Base-by-base conservation (phyloP, 164 flowering plant species). In the Liriodendron chinense region DNA sequence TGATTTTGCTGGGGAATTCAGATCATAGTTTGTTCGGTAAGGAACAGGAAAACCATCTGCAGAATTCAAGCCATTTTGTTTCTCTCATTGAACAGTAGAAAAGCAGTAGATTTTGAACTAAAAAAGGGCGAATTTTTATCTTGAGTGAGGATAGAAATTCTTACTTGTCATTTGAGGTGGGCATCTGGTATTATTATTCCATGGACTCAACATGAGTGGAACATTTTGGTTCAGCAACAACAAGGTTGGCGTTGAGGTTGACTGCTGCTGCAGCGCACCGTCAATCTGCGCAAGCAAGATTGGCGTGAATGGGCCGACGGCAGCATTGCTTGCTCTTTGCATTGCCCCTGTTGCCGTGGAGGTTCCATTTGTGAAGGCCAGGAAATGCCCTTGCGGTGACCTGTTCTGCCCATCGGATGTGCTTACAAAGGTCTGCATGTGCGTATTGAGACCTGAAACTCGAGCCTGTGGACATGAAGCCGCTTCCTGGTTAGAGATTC, bases 1-100 rank as follows among this genome's bases (percentile, higher is more conserved):
- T 53, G 65, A 65, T 16, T 71, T 76, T 2, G 83, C 72, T 43
- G 61, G 74, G 2, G 72, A 71, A 76, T 83, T 81, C 1, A 83
- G 82, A 69, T 82, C 81, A 67, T 71, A 79, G 7, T 61, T 20
- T 21, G 74, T 75, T 49, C 25, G n/a, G 28, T 24, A 24, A 14
- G 70, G 72, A 64, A 49, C n/a, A 20, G 77, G 79, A 57, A 72
- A 76, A 7, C 80, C 80, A 79, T 76, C 86, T 85, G 84, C 72
- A 71, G 25, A 73, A 47, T 49, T 50, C 28, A 65, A 8, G 28
- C 25, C 14, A 23, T 65, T 65, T 25, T n/a, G n/a, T 10, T 65
- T 25, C 43, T 25, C 68, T 22, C 10, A 24, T 65, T 23, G 22
- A 65, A 65, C 68, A 24, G 34, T 5, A 65, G 21, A 65, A 75